Conservation (phyloP, 306 rosid genomes). For the Acacia melanoxylon region DNA sequence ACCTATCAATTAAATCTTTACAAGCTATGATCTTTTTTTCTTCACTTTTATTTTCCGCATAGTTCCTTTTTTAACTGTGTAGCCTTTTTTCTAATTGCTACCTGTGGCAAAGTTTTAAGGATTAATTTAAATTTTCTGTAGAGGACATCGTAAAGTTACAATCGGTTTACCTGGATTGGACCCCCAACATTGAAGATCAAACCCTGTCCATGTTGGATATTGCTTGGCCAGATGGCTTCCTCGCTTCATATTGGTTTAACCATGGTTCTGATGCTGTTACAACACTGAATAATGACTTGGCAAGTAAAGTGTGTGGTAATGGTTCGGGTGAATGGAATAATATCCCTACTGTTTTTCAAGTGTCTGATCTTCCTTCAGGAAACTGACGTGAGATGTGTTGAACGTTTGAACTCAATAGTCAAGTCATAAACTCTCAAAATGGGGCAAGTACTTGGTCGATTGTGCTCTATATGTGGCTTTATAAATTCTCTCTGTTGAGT, state of each 20-base stretch:
- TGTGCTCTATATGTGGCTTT: not conserved
- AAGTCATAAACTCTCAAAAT: too few relatives aligned
- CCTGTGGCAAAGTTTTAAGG: not conserved
- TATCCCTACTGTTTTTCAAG: constrained; percentile 60
- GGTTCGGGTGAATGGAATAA: constrained; percentile 58
- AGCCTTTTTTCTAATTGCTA: not conserved
- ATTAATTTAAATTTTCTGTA: constrained; percentile 39
- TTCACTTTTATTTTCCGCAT: too few relatives aligned
- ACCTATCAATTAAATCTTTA: not conserved
- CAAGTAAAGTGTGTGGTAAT: constrained; percentile 50
- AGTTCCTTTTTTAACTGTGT: not conserved
- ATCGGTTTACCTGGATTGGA: constrained; percentile 49
- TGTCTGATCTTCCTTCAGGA: constrained; percentile 42
- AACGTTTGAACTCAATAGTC: not conserved
- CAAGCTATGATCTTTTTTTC: constrained; percentile 7
- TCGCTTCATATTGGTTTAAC: constrained; percentile 68
- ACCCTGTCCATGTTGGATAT: constrained; percentile 16
- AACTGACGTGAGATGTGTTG: not conserved
- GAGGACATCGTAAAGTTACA: constrained; percentile 59
- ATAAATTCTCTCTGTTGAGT: not conserved
- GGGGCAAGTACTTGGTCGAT: not conserved
- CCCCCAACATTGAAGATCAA: constrained; percentile 50
- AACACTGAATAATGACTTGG: constrained; percentile 30
- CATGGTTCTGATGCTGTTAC: constrained; percentile 36
- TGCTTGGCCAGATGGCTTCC: constrained; percentile 61